Base-by-base conservation (phyloP, 1,139 yeast species). In the Fermentozyma sake region DNA sequence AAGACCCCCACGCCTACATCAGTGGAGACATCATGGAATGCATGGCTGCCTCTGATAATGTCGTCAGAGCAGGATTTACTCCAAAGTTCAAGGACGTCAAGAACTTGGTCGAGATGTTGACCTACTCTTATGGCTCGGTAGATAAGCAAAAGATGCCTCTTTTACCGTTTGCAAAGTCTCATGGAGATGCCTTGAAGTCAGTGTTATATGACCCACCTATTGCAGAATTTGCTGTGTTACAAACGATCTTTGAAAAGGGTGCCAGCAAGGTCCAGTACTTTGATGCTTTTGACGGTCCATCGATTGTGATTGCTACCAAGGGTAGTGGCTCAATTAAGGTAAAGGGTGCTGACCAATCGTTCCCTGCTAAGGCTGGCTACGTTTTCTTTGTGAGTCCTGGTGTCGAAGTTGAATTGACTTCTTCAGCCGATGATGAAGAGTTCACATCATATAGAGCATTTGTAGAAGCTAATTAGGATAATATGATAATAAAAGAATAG, bases 11-110 rank as follows among this genome's bases (percentile, higher is more conserved):
- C 56, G 98, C 98, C 18, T 91, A 93, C 61, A 91, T 91, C 40
- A 73, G 81, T 31, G 98, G 98, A 41, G 97, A 91, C 55, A 91
- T 91, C 44, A 89, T 91, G 48, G 99, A 91, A 62, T 93, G 98
- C 66, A 91, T 91, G 99, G 98, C 98, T 27, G 96, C 97, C 8
- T 81, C 95, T 21, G 99, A 91, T 56, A 91, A 91, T 50, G 99
- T 91, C 34, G 96, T 91, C 25, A 78, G 98, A 58, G 95, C 97
- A 6, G 99, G 98, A 7, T 91, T 91, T 67, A 91, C 98, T 9
- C 98, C 98, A 34, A 91, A 93, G 60, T 91, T 89, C 66, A 91
- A 89, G 62, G 98, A 93, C 56, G 97, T 91, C 32, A 62, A 79
- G 39, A 85, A 83, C 50, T 72, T 91, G 52, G 97, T 91, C 20